A percentile compares a stretch with the other conserved stretches of the same genome.
Evolutionary conservation across 495 filamentous ascomycete species (phyloP).

Genomic region (Podospora tetraspora): DNA sequence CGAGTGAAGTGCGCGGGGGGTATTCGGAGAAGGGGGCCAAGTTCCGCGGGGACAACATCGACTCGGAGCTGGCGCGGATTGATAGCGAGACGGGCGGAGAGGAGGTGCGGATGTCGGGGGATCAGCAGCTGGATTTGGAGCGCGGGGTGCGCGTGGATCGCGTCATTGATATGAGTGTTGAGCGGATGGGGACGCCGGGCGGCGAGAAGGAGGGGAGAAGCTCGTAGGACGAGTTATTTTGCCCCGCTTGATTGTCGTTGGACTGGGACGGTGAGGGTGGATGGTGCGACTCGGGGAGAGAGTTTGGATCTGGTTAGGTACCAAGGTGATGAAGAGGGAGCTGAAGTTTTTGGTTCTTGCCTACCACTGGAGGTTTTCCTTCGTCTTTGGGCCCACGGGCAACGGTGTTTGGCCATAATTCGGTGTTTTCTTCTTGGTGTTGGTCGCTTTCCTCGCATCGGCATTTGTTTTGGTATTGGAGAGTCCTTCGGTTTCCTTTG

Average conservation of each 20-base stretch:
- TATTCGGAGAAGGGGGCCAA: not conserved
- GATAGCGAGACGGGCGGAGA: slow-evolving; percentile 4
- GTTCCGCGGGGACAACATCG: slow-evolving; percentile 3
- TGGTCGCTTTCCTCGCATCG: not conserved
- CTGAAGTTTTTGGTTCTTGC: not conserved
- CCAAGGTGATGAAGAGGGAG: not conserved
- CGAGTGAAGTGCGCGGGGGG: not conserved
- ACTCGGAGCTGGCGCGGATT: slow-evolving; percentile 13
- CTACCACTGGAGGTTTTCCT: not conserved
- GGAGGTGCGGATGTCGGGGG: not conserved
- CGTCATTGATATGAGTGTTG: slow-evolving; percentile 1
- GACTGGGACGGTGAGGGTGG: not conserved
- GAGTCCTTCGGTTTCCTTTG: not conserved
- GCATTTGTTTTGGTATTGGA: not conserved
- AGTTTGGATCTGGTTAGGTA: not conserved
- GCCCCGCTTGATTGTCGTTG: not conserved
- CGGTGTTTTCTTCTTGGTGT: not conserved
- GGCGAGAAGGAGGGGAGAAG: not conserved
- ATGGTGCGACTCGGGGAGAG: not conserved
- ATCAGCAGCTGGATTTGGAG: not conserved
- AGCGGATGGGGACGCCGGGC: slow-evolving; percentile 2
- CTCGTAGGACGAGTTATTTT: slow-evolving; percentile 11
- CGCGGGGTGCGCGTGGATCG: slow-evolving; percentile 7
- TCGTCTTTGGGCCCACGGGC: not conserved
- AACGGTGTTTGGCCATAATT: not conserved